Conservation (phyloP, 805 yeast genomes). For the Tetrapisispora taiwanensis region DNA sequence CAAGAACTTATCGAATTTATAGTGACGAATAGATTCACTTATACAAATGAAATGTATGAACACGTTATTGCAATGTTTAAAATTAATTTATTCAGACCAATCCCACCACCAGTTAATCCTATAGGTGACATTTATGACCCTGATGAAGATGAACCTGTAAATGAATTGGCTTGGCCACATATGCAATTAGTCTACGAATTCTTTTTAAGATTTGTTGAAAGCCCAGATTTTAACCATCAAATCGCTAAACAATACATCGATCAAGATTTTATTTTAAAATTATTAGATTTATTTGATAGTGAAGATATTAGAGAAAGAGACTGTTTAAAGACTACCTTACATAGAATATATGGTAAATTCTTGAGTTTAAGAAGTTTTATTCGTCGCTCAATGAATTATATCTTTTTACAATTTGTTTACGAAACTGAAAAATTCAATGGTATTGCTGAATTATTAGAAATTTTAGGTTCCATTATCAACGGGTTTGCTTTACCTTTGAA, state of each 20-base stretch:
- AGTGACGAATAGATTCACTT: slow-evolving; percentile 68
- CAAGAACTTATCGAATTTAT: slow-evolving; percentile 86
- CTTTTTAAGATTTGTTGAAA: slow-evolving; percentile 82
- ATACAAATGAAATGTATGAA: slow-evolving; percentile 82
- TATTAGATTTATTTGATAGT: slow-evolving; percentile 85
- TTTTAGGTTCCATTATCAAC: slow-evolving; percentile 89
- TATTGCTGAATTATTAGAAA: slow-evolving; percentile 87
- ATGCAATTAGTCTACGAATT: slow-evolving; percentile 96
- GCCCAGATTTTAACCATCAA: slow-evolving; percentile 89
- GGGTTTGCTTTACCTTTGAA: slow-evolving; percentile 96
- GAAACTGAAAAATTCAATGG: slow-evolving; percentile 96
- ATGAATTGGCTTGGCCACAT: slow-evolving; percentile 96
- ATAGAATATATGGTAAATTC: slow-evolving; percentile 92
- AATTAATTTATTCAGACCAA: slow-evolving; percentile 82
- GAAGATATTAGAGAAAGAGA: slow-evolving; percentile 97
- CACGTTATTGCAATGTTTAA: slow-evolving; percentile 86
- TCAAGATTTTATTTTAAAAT: slow-evolving; percentile 70
- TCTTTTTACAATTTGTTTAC: slow-evolving; percentile 84
- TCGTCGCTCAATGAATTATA: slow-evolving; percentile 82
- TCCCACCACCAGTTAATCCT: slow-evolving; percentile 97
- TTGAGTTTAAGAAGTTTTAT: slow-evolving; percentile 81
- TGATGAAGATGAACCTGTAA: slow-evolving; percentile 96
- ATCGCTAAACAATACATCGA: slow-evolving; percentile 90
- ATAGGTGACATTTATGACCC: slow-evolving; percentile 95
- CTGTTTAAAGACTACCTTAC: slow-evolving; percentile 87